Base-by-base conservation (phyloP, 371 early-diverging fungal species). In the Mucor racemosus region DNA sequence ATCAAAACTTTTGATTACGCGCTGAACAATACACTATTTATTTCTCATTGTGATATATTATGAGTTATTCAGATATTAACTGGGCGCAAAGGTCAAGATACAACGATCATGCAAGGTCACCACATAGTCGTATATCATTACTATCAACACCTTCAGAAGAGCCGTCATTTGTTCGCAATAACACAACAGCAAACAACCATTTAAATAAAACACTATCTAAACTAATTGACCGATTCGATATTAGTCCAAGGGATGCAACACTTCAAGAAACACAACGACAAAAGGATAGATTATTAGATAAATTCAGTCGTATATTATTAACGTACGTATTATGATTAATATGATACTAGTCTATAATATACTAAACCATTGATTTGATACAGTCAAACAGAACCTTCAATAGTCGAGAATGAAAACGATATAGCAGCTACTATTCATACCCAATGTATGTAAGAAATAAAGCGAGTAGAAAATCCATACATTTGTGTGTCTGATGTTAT, bases 351-450 rank as follows among this genome's bases (percentile, higher is more conserved):
- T 14, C 11, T 21, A 6, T 0, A 19, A 40, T 19, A 19, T 13
- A 19, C 41, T 17, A 7, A 42, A 26, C 5, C 26, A 31, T 31
- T 26, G n/a, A 17, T 57, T 46, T 35, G 38, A 55, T 53, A 10
- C 39, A 74, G 74, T 54, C 67, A 70, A 62, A 64, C 21, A 19
- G 67, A 67, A 14, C 86, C 93, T 1, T 74, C 92, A 0, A 77
- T 85, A 19, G 71, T 81, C 0, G 76, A 83, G 36, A 90, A 92
- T 68, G 93, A 91, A 64, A 67, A 79, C 14, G 75, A 84, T 41
- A 68, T 92, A 13, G 85, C 86, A 10, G 88, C 87, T 62, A 73
- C 78, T 21, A 87, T 93, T 72, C 90, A 91, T 56, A 87, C 90
- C 71, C 86, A 88, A 67, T 72, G 91, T 89, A 75, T 35, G 33